Percentiles rank a stretch among this genome's conserved stretches.
These are phyloP conservation scores for Nemania sp. DNA, from an alignment of 2,329 filamentous ascomycete species.

Conservation along the genomic window DNA sequence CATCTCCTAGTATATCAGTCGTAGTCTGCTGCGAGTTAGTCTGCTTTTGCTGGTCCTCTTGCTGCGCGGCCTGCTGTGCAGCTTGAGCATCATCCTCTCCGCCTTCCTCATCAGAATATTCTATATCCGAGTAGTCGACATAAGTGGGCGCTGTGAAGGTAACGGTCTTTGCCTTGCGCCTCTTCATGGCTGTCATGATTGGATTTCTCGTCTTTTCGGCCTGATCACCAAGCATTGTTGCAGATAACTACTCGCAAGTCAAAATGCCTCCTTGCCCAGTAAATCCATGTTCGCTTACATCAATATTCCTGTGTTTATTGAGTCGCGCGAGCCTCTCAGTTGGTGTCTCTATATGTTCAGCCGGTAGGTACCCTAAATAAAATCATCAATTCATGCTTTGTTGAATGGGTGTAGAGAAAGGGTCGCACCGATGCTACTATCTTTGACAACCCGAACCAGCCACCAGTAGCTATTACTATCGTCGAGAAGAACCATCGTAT, in stretches of 20 bases:
- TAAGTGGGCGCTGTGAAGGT: slow-evolving; percentile 85
- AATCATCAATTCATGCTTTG: slow-evolving; percentile 12
- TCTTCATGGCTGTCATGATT: slow-evolving; percentile 80
- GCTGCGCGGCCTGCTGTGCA: slow-evolving; percentile 42
- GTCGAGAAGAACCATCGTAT: slow-evolving; percentile 97
- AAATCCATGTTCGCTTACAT: slow-evolving; percentile 63
- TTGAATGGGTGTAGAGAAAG: background rate
- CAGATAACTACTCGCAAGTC: slow-evolving; percentile 56
- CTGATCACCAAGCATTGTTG: slow-evolving; percentile 65
- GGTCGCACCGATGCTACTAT: slow-evolving; percentile 80
- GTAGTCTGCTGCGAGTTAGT: slow-evolving; percentile 37
- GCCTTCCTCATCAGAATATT: slow-evolving; percentile 81
- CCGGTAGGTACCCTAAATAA: slow-evolving; percentile 81
- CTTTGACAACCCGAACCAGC: slow-evolving; percentile 95
- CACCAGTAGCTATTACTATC: slow-evolving; percentile 99
- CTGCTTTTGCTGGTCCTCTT: slow-evolving; percentile 40
- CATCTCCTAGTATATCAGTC: slow-evolving; percentile 45
- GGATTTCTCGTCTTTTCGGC: slow-evolving; percentile 81
- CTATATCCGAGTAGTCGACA: slow-evolving; percentile 83
- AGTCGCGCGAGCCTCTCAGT: slow-evolving; percentile 90
- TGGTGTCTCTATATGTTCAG: slow-evolving; percentile 97
- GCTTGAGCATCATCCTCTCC: slow-evolving; percentile 53
- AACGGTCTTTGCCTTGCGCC: slow-evolving; percentile 83
- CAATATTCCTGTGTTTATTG: slow-evolving; percentile 98
- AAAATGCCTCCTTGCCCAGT: slow-evolving; percentile 25